Percentiles rank a stretch among this genome's conserved stretches.
Evolutionary conservation across 1,284 basidiomycete species (phyloP).

Genomic region (Rhizoctonia solani): DNA sequence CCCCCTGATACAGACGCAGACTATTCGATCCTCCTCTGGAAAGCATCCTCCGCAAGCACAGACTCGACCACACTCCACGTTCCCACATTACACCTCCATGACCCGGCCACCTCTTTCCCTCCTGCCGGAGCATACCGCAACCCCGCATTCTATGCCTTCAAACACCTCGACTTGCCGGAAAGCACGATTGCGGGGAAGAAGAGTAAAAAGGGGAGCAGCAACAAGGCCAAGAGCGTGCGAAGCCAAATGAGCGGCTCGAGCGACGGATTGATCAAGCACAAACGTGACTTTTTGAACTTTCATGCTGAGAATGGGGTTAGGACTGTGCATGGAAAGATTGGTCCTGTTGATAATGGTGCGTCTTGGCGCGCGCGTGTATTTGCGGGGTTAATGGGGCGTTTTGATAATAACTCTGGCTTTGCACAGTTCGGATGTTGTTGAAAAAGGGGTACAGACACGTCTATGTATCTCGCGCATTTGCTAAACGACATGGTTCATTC

Average conservation of each 20-base stretch:
- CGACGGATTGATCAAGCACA: constrained; percentile 60
- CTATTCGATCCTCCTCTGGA: constrained; percentile 77
- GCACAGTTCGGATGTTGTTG: constrained; percentile 84
- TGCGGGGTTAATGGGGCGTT: neutral
- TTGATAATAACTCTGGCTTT: constrained; percentile 25
- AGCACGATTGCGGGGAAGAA: constrained; percentile 19
- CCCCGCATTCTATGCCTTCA: constrained; percentile 69
- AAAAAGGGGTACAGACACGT: constrained; percentile 94
- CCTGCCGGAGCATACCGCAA: constrained; percentile 65
- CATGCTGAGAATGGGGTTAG: constrained; percentile 91
- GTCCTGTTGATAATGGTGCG: constrained; percentile 83
- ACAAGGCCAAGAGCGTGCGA: constrained; percentile 49
- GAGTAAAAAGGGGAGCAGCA: constrained; percentile 44
- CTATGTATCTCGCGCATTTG: constrained; percentile 94
- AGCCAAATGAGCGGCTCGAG: constrained; percentile 40
- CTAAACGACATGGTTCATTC: constrained; percentile 89
- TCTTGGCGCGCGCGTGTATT: constrained; percentile 26
- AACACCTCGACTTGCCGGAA: constrained; percentile 40
- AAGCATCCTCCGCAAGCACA: constrained; percentile 51
- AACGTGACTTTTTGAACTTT: constrained; percentile 81
- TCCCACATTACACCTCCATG: constrained; percentile 65
- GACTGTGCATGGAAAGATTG: constrained; percentile 89
- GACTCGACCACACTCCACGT: constrained; percentile 39
- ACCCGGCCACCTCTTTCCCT: constrained; percentile 65
- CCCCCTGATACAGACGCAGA: constrained; percentile 60